Percentiles rank a stretch among this genome's conserved stretches.
Conservation (phyloP, 495 filamentous ascomycete species). For the Talaromyces wortmannii region DNA sequence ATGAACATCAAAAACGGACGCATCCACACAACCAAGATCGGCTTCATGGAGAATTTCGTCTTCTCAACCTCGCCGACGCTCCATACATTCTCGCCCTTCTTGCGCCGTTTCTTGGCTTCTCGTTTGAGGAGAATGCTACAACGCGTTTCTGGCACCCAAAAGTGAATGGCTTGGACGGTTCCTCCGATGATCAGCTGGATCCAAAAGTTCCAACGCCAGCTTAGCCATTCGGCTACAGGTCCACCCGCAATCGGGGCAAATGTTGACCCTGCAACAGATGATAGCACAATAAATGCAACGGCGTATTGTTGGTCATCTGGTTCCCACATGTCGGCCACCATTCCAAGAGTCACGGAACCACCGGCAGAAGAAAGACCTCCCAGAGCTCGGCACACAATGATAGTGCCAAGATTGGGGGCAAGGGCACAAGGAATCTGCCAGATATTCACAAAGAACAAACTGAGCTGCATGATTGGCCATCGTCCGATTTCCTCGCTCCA, state of each 20-base stretch:
- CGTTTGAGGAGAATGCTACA: slow-evolving; percentile 54
- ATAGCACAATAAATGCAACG: slow-evolving; percentile 60
- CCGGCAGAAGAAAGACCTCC: slow-evolving; percentile 64
- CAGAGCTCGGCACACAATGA: slow-evolving; percentile 51
- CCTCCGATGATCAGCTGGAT: slow-evolving; percentile 65
- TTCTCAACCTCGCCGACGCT: slow-evolving; percentile 48
- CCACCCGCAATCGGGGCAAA: slow-evolving; percentile 69
- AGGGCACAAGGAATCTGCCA: slow-evolving; percentile 59
- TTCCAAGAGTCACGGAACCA: slow-evolving; percentile 65
- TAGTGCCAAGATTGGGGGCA: slow-evolving; percentile 54
- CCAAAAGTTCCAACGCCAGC: slow-evolving; percentile 68
- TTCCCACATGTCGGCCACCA: slow-evolving; percentile 67
- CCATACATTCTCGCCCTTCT: slow-evolving; percentile 41
- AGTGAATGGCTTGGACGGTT: slow-evolving; percentile 53
- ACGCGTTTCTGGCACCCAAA: slow-evolving; percentile 61
- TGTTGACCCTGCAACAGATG: slow-evolving; percentile 60
- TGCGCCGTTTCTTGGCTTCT: slow-evolving; percentile 52
- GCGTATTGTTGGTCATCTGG: slow-evolving; percentile 49
- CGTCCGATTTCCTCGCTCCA: slow-evolving; percentile 66
- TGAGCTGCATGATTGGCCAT: slow-evolving; percentile 55
- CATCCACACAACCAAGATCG: slow-evolving; percentile 49
- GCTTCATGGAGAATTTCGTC: slow-evolving; percentile 34
- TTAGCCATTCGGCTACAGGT: slow-evolving; percentile 53
- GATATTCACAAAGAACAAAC: slow-evolving; percentile 56
- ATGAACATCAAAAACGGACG: slow-evolving; percentile 67